Evolutionary conservation across 129 eudicot species (phyloP), one percentile per base, ranked within the genome.

Genomic region (Oenanthe sinensis): DNA sequence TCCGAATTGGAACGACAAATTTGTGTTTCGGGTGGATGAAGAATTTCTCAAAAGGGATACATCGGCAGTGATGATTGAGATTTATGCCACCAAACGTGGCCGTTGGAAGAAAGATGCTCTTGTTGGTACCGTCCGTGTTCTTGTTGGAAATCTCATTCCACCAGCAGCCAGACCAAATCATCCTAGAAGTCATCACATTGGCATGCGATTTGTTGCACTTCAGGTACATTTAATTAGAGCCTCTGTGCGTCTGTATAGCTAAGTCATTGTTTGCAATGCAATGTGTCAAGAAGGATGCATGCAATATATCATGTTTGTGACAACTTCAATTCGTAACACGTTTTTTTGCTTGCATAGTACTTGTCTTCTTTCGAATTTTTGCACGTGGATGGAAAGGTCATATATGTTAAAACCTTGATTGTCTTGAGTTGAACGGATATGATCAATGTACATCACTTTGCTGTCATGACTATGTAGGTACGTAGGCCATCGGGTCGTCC

Each of bases 401-500:
- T 22, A 58, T 22, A 58, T 58, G 30, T 58, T 20, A 20, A 30
- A 58, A 20, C 13, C 28, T 33, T 33, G 36, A 33, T 19, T 10
- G 4, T 62, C 6, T n/a, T 24, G 37, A 62, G 16, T n/a, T 62
- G 37, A 11, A 62, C 62, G 36, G 12, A 24, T n/a, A 62, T 62
- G 6, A 52, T 52, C 24, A 3, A 54, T 54, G 26, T 54, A 20
- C 8, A 26, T 74, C 11, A 26, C 2, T 45, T 74, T 74, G 26
- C n/a, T 2, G 0, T 70, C 8, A 37, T 5, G 9, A 43, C 12
- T 22, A 24, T 67, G 65, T 15, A 91, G 88, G 82, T 91, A 11
- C 91, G 96, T 40, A 90, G 96, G 19, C 92, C 89, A 46, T 91
- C 96, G 0, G 91, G 96, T 5, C 87, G 96, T 19, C 96, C 96